Evolutionary conservation across 139 green algal genomes (phyloP).

Genomic region (Dunaliella sp.): DNA sequence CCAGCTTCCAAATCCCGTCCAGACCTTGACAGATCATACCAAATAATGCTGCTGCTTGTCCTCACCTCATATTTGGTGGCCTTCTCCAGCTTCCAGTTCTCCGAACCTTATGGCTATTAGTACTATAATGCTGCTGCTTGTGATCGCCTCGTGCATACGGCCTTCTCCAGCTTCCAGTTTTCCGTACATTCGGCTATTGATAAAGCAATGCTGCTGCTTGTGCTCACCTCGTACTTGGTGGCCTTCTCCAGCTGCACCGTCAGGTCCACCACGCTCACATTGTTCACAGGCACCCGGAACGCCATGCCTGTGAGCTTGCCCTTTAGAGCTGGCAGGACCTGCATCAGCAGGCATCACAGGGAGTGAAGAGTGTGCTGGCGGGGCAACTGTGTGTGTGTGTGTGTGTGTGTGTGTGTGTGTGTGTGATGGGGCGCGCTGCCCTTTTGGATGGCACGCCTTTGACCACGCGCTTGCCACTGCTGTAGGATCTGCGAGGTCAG

Average conservation of each 20-base stretch:
- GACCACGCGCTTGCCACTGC: too few relatives aligned
- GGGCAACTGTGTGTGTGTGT: neutral
- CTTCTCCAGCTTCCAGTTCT: too few relatives aligned
- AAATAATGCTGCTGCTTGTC: too few relatives aligned
- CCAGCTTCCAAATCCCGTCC: conserved; percentile 86
- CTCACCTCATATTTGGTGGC: conserved; percentile 72
- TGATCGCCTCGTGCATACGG: too few relatives aligned
- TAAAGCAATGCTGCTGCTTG: too few relatives aligned
- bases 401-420: neutral
- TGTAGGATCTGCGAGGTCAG: too few relatives aligned
- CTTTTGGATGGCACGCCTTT: neutral
- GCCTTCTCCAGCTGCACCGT: conserved; percentile 86
- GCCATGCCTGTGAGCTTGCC: conserved; percentile 99
- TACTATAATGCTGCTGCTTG: too few relatives aligned
- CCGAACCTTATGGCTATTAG: too few relatives aligned
- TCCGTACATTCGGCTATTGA: too few relatives aligned
- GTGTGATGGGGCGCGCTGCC: too few relatives aligned
- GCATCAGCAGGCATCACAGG: neutral
- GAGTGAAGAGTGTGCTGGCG: neutral
- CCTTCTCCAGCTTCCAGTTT: too few relatives aligned
- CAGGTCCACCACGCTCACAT: conserved; percentile 97
- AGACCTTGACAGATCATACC: too few relatives aligned
- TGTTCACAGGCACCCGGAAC: conserved; percentile 93
- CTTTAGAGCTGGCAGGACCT: conserved; percentile 94
- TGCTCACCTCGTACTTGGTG: conserved; percentile 75